Evolutionary conservation across 1,139 yeast genomes (phyloP).

Genomic region (Debaryomyces nepalensis): DNA sequence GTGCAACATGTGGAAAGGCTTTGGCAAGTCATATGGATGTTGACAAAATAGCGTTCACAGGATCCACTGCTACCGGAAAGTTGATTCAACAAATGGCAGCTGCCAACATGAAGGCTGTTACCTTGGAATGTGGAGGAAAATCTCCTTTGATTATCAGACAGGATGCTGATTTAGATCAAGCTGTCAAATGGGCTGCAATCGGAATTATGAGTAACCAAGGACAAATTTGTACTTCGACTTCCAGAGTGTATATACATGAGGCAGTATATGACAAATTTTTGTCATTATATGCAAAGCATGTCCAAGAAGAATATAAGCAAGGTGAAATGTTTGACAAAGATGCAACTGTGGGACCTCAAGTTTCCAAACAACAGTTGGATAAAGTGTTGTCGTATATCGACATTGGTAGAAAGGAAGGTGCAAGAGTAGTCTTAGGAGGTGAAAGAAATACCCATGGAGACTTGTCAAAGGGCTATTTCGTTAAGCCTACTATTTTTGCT

Average conservation of each 20-base stretch:
- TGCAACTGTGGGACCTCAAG: constrained; percentile 79
- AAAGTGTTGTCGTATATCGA: constrained; percentile 57
- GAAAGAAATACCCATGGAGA: constrained; percentile 43
- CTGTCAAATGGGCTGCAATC: constrained; percentile 82
- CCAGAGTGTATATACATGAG: constrained; percentile 51
- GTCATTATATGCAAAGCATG: constrained; percentile 38
- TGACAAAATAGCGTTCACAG: constrained; percentile 71
- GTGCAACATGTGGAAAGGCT: constrained; percentile 60
- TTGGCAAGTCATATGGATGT: constrained; percentile 60
- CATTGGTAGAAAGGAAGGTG: constrained; percentile 61
- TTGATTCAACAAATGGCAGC: constrained; percentile 65
- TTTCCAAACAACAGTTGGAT: constrained; percentile 69
- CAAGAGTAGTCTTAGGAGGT: constrained; percentile 53
- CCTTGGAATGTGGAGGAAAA: constrained; percentile 95
- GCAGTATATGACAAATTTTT: constrained; percentile 55
- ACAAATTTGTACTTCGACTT: constrained; percentile 52
- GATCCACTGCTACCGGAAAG: constrained; percentile 65
- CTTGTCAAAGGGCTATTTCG: constrained; percentile 49
- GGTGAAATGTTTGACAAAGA: constrained; percentile 62
- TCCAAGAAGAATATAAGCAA: constrained; percentile 52
- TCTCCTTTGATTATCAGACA: constrained; percentile 73
- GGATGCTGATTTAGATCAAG: constrained; percentile 78
- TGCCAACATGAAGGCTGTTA: constrained; percentile 64
- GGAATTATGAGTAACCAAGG: constrained; percentile 82
- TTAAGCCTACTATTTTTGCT: constrained; percentile 59